A percentile compares a stretch with the other conserved stretches of the same genome.
phyloP scores from a whole-genome alignment of 208 protist genomes.

The Trypanosoma mega region DNA sequence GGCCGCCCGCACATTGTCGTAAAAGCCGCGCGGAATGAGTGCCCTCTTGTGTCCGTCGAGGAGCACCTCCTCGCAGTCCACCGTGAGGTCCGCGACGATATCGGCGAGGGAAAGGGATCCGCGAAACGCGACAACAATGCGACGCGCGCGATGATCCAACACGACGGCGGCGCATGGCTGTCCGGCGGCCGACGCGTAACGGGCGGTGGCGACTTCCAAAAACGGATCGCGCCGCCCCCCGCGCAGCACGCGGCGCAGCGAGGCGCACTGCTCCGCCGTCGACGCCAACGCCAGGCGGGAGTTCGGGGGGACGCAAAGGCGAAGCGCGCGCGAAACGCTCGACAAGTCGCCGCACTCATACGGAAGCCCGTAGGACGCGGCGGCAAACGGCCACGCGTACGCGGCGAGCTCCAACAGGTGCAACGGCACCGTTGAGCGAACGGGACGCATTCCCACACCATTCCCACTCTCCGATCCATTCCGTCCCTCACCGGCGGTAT shows the following conservation, averaged over 20 bases:
- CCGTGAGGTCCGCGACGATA: constrained; percentile 44
- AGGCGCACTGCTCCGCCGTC: constrained; percentile 62
- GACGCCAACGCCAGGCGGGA: constrained; percentile 65
- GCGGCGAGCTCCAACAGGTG: constrained; percentile 22
- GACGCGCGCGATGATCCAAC: constrained; percentile 54
- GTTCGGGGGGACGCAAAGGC: constrained; percentile 57
- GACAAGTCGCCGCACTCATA: constrained; percentile 82
- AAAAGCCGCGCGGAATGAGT: constrained; percentile 62
- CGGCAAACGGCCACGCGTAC: constrained; percentile 67
- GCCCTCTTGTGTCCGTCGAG: constrained; percentile 18
- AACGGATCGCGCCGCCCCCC: constrained; percentile 33
- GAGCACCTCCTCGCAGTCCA: constrained; percentile 58
- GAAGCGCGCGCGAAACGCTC: constrained; percentile 34
- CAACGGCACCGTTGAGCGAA: constrained; percentile 5
- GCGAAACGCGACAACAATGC: constrained; percentile 72
- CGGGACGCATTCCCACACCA: too few species aligned
- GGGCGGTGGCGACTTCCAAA: constrained; percentile 64
- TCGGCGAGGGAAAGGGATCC: constrained; percentile 68
- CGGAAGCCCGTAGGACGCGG: constrained; percentile 66
- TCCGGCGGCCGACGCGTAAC: constrained; percentile 44
- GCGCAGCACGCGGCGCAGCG: constrained; percentile 77
- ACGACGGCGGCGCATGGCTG: constrained; percentile 60
- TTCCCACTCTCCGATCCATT: too few species aligned
- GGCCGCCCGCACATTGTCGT: constrained; percentile 43
- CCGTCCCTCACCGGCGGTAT: too few species aligned